Evolutionary conservation across 2,329 filamentous ascomycete genomes (phyloP).

Genomic region (Rhynchosporium secalis): DNA sequence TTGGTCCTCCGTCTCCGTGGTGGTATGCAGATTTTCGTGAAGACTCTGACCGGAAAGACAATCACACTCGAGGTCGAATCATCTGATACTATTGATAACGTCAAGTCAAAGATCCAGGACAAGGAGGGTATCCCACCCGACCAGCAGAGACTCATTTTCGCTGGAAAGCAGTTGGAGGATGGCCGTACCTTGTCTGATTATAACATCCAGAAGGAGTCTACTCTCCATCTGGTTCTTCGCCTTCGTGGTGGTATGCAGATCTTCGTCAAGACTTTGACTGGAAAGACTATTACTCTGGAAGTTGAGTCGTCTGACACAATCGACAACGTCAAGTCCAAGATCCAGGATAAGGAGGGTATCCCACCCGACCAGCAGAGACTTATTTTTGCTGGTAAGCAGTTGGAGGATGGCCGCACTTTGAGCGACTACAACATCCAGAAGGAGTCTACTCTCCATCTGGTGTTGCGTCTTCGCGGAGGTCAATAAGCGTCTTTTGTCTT

Average conservation of each 20-base stretch:
- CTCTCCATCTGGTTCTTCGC: conserved; percentile 96
- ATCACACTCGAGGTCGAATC: conserved; percentile 99
- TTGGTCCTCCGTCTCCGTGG: conserved; percentile 84
- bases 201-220: conserved; percentile 99
- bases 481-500: conserved; percentile 42
- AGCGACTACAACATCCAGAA: conserved; percentile 99
- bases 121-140: conserved; percentile 99
- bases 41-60: conserved; percentile 99
- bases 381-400: conserved; percentile 99
- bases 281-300: conserved; percentile 99
- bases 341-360: conserved; percentile 99
- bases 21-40: conserved; percentile 97
- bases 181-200: conserved; percentile 95
- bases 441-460: conserved; percentile 98
- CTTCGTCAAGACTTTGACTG: conserved; percentile 99
- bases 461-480: conserved; percentile 98
- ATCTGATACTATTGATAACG: conserved; percentile 99
- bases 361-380: conserved; percentile 97
- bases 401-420: conserved; percentile 95
- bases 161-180: conserved; percentile 98
- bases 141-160: conserved; percentile 98
- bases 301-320: conserved; percentile 99
- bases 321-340: conserved; percentile 99
- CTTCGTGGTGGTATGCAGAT: conserved; percentile 94
- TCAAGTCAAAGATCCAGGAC: conserved; percentile 99